These are phyloP conservation scores for Bidens hawaiensis DNA, from an alignment of 140 eudicot species.

Conservation along the genomic window DNA sequence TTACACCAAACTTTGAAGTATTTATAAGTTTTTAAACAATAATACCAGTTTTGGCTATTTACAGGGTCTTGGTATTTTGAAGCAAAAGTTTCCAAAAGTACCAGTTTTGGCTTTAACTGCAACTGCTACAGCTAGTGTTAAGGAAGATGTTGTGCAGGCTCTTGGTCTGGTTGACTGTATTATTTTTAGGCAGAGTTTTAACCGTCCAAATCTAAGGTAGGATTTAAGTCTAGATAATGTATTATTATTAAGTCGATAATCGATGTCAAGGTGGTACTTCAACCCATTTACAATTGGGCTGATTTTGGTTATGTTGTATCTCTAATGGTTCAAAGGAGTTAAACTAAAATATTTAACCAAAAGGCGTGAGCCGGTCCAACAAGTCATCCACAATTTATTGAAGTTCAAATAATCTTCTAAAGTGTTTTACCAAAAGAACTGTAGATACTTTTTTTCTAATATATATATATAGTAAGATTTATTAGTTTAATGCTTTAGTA, in stretches of 20 bases:
- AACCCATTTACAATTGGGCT: not conserved
- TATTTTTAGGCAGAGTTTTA: slow-evolving; percentile 92
- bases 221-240: slow-evolving; percentile 10
- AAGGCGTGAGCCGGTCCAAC: not conserved
- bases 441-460: no score
- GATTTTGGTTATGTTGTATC: not conserved
- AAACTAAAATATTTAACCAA: not conserved
- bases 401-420: slow-evolving; percentile 2
- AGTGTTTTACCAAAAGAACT: not conserved
- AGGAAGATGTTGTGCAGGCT: slow-evolving; percentile 99
- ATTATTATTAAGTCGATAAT: not conserved
- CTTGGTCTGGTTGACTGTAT: slow-evolving; percentile 93
- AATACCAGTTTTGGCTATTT: slow-evolving; percentile 20
- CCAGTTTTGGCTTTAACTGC: slow-evolving; percentile 99
- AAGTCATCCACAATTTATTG: not conserved
- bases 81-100: slow-evolving; percentile 82
- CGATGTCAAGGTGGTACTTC: not conserved
- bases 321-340: not conserved
- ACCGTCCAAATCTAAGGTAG: slow-evolving; percentile 84
- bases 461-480: not conserved
- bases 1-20: not conserved
- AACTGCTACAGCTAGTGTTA: slow-evolving; percentile 93
- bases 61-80: slow-evolving; percentile 96
- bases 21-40: not conserved
- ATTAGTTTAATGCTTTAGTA: not conserved